Base-by-base conservation (phyloP, 1,284 basidiomycete genomes). In the Fistulinella cinereoalba region DNA sequence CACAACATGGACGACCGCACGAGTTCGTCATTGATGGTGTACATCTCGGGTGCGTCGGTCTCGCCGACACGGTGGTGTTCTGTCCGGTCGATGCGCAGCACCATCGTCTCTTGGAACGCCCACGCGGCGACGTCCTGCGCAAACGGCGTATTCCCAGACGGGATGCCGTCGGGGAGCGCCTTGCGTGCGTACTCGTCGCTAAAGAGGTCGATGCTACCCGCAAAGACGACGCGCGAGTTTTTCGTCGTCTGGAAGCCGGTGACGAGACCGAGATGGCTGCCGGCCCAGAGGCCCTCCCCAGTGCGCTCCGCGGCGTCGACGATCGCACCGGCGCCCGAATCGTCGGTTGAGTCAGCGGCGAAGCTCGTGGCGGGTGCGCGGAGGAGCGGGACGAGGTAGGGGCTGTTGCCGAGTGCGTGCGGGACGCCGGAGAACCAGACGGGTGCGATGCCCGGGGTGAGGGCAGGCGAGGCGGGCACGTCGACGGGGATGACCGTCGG, bases 41-140 rank as follows among this genome's bases (percentile, higher is more conserved):
- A 99, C 53, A 73, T 78, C 54, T 81, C 80, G 15, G 65, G 71
- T 22, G 80, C 71, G n/a, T 64, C 71, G 0, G 79, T 80, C 51
- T 79, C 73, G 54, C 84, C 80, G 50, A 83, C 70, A 50, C 79
- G 76, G 64, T 88, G 81, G 66, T 98, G 95, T 23, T 79, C 75
- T 6, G 83, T 83, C 27, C 71, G 73, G 52, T 92, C 83, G 49
- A 97, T 83, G 22, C 91, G 83, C 40, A 97, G 72, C 7, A 92
- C 89, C 6, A 83, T 76, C 1, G 80, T 78, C 68, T 97, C 89
- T 60, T 95, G 90, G 82, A 98, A 97, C 2, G 87, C 80, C 96
- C 96, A 99, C 16, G 81, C 77, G 3, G 85, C 79, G 41, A 98
- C 67, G 56, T 96, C 92, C 38, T 74, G 68, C 3, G 76, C 76